Percentiles rank a stretch among this genome's conserved stretches.
These are phyloP conservation scores for Mucor lusitanicus DNA, from an alignment of 371 early-diverging fungal genomes.

Conservation along the genomic window DNA sequence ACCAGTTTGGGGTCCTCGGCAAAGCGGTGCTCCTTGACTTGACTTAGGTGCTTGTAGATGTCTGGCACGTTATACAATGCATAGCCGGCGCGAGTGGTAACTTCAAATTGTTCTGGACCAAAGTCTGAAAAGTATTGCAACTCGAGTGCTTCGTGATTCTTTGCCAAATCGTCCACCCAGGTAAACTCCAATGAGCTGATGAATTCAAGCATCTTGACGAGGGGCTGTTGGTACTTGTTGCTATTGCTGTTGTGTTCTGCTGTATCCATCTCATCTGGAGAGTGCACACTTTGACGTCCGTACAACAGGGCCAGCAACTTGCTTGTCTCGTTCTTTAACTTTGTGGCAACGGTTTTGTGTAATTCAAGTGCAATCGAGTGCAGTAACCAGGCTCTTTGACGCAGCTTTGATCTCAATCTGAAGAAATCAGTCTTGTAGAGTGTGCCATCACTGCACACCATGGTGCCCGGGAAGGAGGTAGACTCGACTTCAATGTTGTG, in stretches of 20 bases:
- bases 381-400: constrained; percentile 91
- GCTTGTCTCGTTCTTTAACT: constrained; percentile 48
- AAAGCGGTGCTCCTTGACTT: constrained; percentile 18
- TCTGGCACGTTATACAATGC: constrained; percentile 68
- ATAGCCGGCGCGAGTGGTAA: constrained; percentile 60
- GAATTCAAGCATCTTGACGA: constrained; percentile 59
- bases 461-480: constrained; percentile 16
- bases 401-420: constrained; percentile 66
- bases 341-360: constrained; percentile 55
- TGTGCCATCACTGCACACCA: constrained; percentile 30
- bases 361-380: constrained; percentile 85
- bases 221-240: constrained; percentile 41
- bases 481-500: constrained; percentile 27
- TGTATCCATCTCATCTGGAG: constrained; percentile 24
- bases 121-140: constrained; percentile 27
- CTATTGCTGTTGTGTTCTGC: constrained; percentile 42
- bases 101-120: constrained; percentile 22
- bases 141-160: constrained; percentile 5
- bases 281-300: constrained; percentile 19
- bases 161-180: constrained; percentile 50
- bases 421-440: constrained; percentile 46
- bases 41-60: constrained; percentile 40
- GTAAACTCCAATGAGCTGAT: constrained; percentile 56
- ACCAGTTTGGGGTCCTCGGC: neutral
- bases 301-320: constrained; percentile 68